Evolutionary conservation across 2,329 filamentous ascomycete genomes (phyloP), one percentile per base, ranked within the genome.

Genomic region (Cadophora gregata): DNA sequence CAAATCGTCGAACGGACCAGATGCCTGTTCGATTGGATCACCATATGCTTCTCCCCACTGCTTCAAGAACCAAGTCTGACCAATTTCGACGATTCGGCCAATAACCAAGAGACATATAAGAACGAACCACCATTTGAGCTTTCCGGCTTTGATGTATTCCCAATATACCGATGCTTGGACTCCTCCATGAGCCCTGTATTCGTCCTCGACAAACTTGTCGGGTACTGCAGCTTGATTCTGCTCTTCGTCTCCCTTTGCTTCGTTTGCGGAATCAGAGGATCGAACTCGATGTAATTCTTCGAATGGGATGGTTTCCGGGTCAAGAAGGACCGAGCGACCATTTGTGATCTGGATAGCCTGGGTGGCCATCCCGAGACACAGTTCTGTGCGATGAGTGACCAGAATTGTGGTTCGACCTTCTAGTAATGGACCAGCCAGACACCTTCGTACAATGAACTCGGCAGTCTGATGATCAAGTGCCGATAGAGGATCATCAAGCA

Each of bases 101-200:
- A 88, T 48, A 6, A 85, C 78, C 67, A 94, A 87, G 14, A 89
- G 80, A 1, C 86, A 38, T 3, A 95, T 81, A 2, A 94, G 82
- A 1, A 87, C 73, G 3, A 80, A 77, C 93, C 93, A 97, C 82
- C 89, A 93, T 64, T 82, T 82, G 53, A 94, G 81, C 14, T 88
- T 90, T 1, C 93, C 93, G 5, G 93, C 92, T 77, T 88, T 91
- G 79, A 97, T 88, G 71, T 97, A 97, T 69, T 89, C 88, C 88
- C 91, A 93, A 75, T 97, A 97, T 0, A 97, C 89, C 7, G 84
- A 84, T 12, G 87, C 80, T 72, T 93, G 87, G 1, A 97, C 91
- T 1, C 91, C 88, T 21, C 93, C 93, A 67, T 92, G 85, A 0
- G 86, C 89, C 59, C 92, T 85, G 71, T 89, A 82, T 76, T 96